Base-by-base conservation (phyloP, 2,329 filamentous ascomycete species). In the Claviceps arundinis region DNA sequence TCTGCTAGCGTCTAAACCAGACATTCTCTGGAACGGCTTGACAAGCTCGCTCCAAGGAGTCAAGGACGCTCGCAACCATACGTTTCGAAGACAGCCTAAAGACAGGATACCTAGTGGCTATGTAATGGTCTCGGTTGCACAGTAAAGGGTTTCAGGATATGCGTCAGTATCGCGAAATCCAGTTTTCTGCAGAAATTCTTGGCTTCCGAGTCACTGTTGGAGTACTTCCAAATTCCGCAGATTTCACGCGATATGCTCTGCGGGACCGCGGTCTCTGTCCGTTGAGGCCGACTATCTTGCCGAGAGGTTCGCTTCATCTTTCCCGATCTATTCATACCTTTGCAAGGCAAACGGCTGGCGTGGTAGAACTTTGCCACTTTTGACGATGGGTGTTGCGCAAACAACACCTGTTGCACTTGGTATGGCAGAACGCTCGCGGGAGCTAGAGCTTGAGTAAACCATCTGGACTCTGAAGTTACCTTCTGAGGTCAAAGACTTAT, bases 291-390 rank as follows among this genome's bases (percentile, higher is more conserved):
- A 11, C 49, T 37, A 37, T 16, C 58, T 63, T 62, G 62, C 62
- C 59, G 48, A 64, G 66, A 60, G 58, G 59, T 65, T 70, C 69
- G 69, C 70, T 71, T 71, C 64, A 55, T 56, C 60, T 64, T 71
- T 66, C 68, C 67, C 13, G 19, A 17, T 5, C 8, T 11, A n/a
- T 19, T 46, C 42, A 51, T 43, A 37, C 22, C 26, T 47, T 17
- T 22, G 5, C 22, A n/a, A 49, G 6, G 48, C 22, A 26, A n/a
- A 6, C 4, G 19, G 48, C 9, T 30, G 7, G 14, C n/a, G 30
- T 42, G 47, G 16, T 40, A 46, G 42, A 14, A 30, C 22, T 7
- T n/a, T 42, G 30, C 42, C 34, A 30, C 22, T 17, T 34, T 45
- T 46, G 19, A 19, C 2, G 9, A 45, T 14, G 19, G 11, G 24